Evolutionary conservation across 108 stramenopile genomes (phyloP).

Genomic region (Nitzschia putrida): DNA sequence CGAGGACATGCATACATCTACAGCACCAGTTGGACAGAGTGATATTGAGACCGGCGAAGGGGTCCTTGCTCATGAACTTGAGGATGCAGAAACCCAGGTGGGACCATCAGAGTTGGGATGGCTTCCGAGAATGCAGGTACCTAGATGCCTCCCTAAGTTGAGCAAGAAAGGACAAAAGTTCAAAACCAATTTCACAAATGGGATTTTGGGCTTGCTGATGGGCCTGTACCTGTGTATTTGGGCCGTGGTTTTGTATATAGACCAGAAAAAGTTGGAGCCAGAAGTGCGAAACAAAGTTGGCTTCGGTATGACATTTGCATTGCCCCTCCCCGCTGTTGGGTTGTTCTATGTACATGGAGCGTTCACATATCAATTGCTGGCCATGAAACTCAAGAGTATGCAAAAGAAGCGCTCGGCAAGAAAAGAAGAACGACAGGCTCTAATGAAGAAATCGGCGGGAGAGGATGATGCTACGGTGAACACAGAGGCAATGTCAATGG

Average conservation of each 20-base stretch:
- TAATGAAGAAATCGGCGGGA: neutral
- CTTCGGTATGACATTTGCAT: neutral
- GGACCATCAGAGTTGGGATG: too few species aligned
- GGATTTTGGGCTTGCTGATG: neutral
- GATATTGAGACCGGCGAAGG: too few species aligned
- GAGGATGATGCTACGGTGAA: too few species aligned
- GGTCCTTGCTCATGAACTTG: too few species aligned
- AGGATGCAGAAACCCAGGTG: too few species aligned
- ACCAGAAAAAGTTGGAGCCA: neutral
- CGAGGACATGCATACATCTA: neutral
- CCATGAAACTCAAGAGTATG: neutral
- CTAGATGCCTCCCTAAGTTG: neutral
- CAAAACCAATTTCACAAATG: neutral
- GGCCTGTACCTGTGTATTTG: neutral
- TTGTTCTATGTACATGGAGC: neutral
- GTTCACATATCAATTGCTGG: neutral
- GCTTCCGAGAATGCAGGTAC: neutral
- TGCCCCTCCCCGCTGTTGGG: neutral
- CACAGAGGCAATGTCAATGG: too few species aligned
- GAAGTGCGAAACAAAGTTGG: neutral
- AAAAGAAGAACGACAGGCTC: neutral
- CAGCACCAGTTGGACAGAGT: too few species aligned
- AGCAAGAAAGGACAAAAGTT: conserved; percentile 1
- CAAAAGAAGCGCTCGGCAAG: neutral
- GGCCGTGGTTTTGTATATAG: neutral